Base-by-base conservation (phyloP, 2,329 filamentous ascomycete species). In the Chrysoporthe puriensis region DNA sequence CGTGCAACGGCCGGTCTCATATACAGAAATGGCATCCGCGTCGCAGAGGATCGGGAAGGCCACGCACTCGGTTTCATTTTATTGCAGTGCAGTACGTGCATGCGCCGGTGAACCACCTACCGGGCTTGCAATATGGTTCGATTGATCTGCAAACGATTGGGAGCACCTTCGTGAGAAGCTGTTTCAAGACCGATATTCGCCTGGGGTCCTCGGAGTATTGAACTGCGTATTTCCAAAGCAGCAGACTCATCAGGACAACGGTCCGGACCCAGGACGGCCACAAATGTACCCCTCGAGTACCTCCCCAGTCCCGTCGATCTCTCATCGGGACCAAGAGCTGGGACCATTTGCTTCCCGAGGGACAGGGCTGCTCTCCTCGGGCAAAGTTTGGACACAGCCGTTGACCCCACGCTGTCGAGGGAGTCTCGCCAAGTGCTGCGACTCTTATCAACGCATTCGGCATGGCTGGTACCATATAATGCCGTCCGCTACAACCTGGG, bases 201-300 rank as follows among this genome's bases (percentile, higher is more conserved):
- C 50, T 54, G 11, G 50, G 26, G 50, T 26, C 50, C 11, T 54
- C 50, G 50, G 50, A 18, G 50, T 34, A 54, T 54, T 54, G 50
- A 54, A 54, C 21, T 54, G 32, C 21, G 50, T 54, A 54, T 54
- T 32, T 54, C 50, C 50, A 32, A 34, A 54, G 32, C 54, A 40
- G 54, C 54, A 57, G 54, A 40, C 36, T 46, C 26, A 61, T 32
- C 40, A 44, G 57, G 36, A 60, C 40, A 26, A 60, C 34, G 18
- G 36, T 43, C 57, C 57, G 40, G 57, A 40, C 32, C 54, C 54
- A 57, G 36, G 26, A 44, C 9, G 40, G 21, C 62, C 46, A 46
- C 46, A 56, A 40, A 65, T 32, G 66, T 68, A 68, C 66, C 50
- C 62, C 13, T 32, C 44, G 50, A 68, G 66, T 68, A 68, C 66